Evolutionary conservation across 2,329 filamentous ascomycete genomes (phyloP), one percentile per base, ranked within the genome.

Genomic region (Helicocarpus griseus): DNA sequence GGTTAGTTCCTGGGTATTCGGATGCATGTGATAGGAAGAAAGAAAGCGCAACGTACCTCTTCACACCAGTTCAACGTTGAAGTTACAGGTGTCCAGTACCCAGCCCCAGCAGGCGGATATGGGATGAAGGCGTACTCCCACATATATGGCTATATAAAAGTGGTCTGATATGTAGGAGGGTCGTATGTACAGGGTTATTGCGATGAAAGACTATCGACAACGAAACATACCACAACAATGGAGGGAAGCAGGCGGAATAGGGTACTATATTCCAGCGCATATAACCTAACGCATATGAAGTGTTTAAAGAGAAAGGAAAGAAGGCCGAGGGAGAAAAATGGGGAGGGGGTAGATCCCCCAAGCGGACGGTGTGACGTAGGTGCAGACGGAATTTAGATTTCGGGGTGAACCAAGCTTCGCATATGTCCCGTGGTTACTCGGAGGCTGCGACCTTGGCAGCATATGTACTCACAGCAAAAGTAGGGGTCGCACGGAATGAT

Each of bases 31-130:
- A 22, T 11, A 19, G 21, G 24, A 51, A 33, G 29, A 24, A n/a
- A 2, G 9, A 17, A 17, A 19, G 21, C 5, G 7, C 24, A 39
- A 55, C 66, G 55, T 65, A 83, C 83, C 76, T 89, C 86, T 75
- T 89, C 86, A 63, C 86, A 90, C 78, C 86, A 89, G 65, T 89
- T 87, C 45, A 88, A 61, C 0, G 85, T 88, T 8, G 81, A 82
- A 1, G 85, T 87, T 50, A 85, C 80, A 24, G 83, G 80, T 4
- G 76, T 78, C 84, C 85, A 88, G 64, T 80, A 81, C 17, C 83
- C 83, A 33, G 68, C 60, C 62, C 74, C 72, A 50, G 73, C 63
- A 28, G 76, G 67, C 13, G 77, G 76, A 53, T 70, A 70, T 19
- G 68, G 67, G 57, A 50, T 43, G 26, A 35, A 44, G 5, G 38